A percentile compares a stretch with the other conserved stretches of the same genome.
These are phyloP conservation scores for Cynara cardunculus DNA, from an alignment of 129 eudicot species.

Conservation along the genomic window DNA sequence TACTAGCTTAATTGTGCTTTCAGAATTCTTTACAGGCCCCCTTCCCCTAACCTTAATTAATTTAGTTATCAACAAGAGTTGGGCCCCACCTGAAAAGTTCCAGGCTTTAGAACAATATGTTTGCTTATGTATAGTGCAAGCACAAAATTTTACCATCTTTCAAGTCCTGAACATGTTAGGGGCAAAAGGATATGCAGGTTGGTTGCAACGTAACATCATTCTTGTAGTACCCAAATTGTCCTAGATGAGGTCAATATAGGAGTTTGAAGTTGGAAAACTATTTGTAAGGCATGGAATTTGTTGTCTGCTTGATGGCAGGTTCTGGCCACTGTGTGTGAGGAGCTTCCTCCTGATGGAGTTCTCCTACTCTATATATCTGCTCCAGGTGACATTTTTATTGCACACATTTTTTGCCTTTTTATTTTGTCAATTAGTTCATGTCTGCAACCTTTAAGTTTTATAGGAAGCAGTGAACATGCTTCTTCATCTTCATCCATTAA, in stretches of 20 bases:
- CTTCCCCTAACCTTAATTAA: background rate
- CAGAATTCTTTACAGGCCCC: background rate
- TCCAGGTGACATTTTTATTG: conserved; percentile 40
- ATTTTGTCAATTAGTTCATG: background rate
- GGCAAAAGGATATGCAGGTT: background rate
- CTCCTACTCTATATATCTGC: conserved; percentile 80
- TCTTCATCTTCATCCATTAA: conserved; percentile 35
- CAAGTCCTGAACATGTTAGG: background rate
- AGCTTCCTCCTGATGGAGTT: conserved; percentile 86
- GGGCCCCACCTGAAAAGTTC: background rate
- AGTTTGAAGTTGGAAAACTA: background rate
- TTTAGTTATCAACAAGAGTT: background rate
- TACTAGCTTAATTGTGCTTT: background rate
- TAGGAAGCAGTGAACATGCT: conserved; percentile 32
- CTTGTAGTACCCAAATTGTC: background rate
- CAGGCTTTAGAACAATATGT: background rate
- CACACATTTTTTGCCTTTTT: background rate
- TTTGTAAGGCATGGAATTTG: background rate
- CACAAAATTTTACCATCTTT: background rate
- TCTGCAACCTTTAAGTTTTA: conserved; percentile 12
- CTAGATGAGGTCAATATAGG: background rate
- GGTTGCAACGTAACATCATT: background rate
- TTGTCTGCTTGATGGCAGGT: conserved; percentile 49
- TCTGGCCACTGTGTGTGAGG: conserved; percentile 88
- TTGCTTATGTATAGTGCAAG: background rate